Conservation (phyloP, 495 filamentous ascomycete genomes). For the Cercophora scortea region DNA sequence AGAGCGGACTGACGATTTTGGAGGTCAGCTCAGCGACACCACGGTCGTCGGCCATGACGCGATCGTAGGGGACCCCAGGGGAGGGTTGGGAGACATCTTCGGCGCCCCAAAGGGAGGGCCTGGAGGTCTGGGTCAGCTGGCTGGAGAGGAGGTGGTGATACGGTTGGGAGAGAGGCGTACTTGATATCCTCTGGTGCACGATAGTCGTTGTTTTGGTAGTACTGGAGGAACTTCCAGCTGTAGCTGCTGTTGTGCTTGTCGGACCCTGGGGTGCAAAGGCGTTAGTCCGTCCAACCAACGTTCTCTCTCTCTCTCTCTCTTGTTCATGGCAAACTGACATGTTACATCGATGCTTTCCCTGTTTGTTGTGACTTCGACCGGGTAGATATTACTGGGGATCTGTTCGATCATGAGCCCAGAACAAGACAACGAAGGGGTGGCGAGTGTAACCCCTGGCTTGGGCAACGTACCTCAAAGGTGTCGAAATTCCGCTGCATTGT, state of each 20-base stretch:
- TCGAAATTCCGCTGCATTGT: slow-evolving; percentile 69
- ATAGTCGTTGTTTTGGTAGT: slow-evolving; percentile 30
- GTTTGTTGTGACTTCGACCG: no score
- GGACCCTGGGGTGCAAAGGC: slow-evolving; percentile 8
- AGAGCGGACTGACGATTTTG: slow-evolving; percentile 23
- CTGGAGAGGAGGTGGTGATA: not conserved
- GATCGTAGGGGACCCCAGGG: slow-evolving; percentile 49
- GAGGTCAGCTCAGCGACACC: slow-evolving; percentile 28
- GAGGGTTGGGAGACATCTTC: slow-evolving; percentile 27
- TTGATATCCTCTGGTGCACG: not conserved
- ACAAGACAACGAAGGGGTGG: not conserved
- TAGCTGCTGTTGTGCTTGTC: slow-evolving; percentile 52
- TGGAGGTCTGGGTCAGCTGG: not conserved
- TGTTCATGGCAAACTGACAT: not conserved
- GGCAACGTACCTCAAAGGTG: slow-evolving; percentile 45
- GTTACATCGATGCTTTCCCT: not conserved
- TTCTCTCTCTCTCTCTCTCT: not conserved
- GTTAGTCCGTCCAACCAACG: no score
- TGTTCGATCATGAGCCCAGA: not conserved
- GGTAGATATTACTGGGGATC: not conserved
- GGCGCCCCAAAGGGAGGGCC: slow-evolving; percentile 5
- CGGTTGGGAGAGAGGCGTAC: not conserved
- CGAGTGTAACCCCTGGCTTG: no score
- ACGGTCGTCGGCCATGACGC: slow-evolving; percentile 43
- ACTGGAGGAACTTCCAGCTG: slow-evolving; percentile 41